phyloP scores from a whole-genome alignment of 805 yeast genomes.

The Kregervanrija delftensis region DNA sequence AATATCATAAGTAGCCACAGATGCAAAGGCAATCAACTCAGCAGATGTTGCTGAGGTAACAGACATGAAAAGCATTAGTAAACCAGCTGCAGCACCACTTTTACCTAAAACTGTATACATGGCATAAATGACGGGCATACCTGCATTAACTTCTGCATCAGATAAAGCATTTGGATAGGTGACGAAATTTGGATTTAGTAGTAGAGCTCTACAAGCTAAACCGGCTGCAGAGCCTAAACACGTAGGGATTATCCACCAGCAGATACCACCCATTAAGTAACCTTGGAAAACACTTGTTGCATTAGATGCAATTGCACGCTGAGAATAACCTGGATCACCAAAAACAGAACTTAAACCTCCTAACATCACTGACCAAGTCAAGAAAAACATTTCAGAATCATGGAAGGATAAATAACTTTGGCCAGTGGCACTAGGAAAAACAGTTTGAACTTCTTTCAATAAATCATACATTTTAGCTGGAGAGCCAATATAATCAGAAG shows the following conservation, averaged over 20 bases:
- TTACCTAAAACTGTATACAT: constrained; percentile 31
- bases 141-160: constrained; percentile 31
- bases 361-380: constrained; percentile 25
- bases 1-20: constrained; percentile 34
- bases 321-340: constrained; percentile 26
- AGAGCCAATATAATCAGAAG: constrained; percentile 35
- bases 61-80: constrained; percentile 35
- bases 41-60: constrained; percentile 38
- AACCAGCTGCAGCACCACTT: constrained; percentile 35
- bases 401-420: constrained; percentile 26
- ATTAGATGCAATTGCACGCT: constrained; percentile 37
- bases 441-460: constrained; percentile 28
- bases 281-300: constrained; percentile 29
- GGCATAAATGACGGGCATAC: constrained; percentile 32
- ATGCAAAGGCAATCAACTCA: constrained; percentile 35
- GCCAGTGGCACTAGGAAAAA: constrained; percentile 26
- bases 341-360: constrained; percentile 27
- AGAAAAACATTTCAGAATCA: constrained; percentile 26
- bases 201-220: constrained; percentile 30
- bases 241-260: constrained; percentile 32
- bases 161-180: constrained; percentile 37
- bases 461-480: constrained; percentile 38
- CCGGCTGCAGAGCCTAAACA: constrained; percentile 39
- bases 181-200: constrained; percentile 26
- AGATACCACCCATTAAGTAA: constrained; percentile 30